A percentile compares a stretch with the other conserved stretches of the same genome.
Evolutionary conservation across 1,284 basidiomycete species (phyloP).

Genomic region (Acaromyces ingoldii): DNA sequence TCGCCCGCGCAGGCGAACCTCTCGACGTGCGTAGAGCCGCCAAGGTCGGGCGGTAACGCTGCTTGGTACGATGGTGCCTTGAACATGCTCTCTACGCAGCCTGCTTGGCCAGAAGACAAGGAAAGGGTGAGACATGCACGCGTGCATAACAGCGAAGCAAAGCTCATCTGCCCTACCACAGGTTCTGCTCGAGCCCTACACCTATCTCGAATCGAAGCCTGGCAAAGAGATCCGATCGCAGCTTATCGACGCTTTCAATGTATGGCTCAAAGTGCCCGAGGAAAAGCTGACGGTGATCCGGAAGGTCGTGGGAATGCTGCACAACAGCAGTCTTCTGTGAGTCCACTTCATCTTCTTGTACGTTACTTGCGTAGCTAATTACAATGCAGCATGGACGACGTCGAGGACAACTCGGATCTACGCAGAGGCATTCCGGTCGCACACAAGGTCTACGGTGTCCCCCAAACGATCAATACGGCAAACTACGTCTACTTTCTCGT

Average conservation of each 20-base stretch:
- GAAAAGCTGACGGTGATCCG: slow-evolving; percentile 68
- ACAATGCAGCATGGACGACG: slow-evolving; percentile 85
- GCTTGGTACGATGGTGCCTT: slow-evolving; percentile 46
- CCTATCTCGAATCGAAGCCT: slow-evolving; percentile 75
- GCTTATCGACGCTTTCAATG: slow-evolving; percentile 89
- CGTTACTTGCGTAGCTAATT: neutral
- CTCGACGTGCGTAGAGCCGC: too few species aligned
- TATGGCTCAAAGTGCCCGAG: slow-evolving; percentile 77
- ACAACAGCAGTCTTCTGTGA: slow-evolving; percentile 86
- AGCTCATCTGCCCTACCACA: neutral
- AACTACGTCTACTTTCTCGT: slow-evolving; percentile 87
- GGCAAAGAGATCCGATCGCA: slow-evolving; percentile 89
- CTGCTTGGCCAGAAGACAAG: slow-evolving; percentile 52
- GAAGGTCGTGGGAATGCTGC: slow-evolving; percentile 83
- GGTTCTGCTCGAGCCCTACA: slow-evolving; percentile 70
- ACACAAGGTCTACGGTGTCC: slow-evolving; percentile 90
- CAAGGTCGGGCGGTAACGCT: slow-evolving; percentile 13
- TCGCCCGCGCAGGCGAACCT: too few species aligned
- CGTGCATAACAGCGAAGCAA: slow-evolving; percentile 15
- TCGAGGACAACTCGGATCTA: slow-evolving; percentile 90
- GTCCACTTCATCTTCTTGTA: slow-evolving; percentile 37
- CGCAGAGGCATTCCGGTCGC: slow-evolving; percentile 80
- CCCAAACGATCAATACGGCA: slow-evolving; percentile 94
- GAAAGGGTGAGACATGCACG: too few species aligned
- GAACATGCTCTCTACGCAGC: slow-evolving; percentile 30